Evolutionary conservation across 352 stramenopile genomes (phyloP).

Genomic region (Phytopythium helicoides): DNA sequence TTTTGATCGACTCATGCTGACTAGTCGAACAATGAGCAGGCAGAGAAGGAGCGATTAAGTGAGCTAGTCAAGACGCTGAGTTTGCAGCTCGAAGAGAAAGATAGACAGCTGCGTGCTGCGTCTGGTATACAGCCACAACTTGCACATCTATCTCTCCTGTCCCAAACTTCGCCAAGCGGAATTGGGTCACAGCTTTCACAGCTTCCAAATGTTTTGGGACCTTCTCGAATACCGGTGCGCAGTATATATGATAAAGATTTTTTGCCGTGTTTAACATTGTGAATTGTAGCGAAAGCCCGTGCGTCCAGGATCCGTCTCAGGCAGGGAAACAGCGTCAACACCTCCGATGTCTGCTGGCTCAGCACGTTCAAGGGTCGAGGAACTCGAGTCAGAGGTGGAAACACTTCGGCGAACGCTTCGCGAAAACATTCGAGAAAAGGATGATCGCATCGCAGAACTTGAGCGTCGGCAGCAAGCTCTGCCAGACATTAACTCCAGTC

Average conservation of each 20-base stretch:
- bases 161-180: neutral
- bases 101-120: conserved; percentile 32
- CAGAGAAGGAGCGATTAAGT: conserved; percentile 62
- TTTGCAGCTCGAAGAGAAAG: conserved; percentile 58
- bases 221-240: conserved; percentile 37
- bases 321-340: neutral
- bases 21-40: conserved; percentile 32
- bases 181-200: neutral
- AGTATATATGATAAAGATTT: too few relatives aligned
- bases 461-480: conserved; percentile 19
- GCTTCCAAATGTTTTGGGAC: neutral
- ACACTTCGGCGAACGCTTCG: conserved; percentile 45
- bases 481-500: neutral
- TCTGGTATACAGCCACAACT: conserved; percentile 10
- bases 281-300: conserved; percentile 4
- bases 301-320: neutral
- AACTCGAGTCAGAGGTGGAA: conserved; percentile 34
- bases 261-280: neutral
- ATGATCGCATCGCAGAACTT: conserved; percentile 55
- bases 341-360: conserved; percentile 2
- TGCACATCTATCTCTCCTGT: neutral
- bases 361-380: neutral
- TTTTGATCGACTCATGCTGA: neutral
- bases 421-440: conserved; percentile 53
- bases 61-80: conserved; percentile 54